Evolutionary conservation across 2,329 filamentous ascomycete species (phyloP), one percentile per base, ranked within the genome.

Genomic region (Aureobasidium sp.): DNA sequence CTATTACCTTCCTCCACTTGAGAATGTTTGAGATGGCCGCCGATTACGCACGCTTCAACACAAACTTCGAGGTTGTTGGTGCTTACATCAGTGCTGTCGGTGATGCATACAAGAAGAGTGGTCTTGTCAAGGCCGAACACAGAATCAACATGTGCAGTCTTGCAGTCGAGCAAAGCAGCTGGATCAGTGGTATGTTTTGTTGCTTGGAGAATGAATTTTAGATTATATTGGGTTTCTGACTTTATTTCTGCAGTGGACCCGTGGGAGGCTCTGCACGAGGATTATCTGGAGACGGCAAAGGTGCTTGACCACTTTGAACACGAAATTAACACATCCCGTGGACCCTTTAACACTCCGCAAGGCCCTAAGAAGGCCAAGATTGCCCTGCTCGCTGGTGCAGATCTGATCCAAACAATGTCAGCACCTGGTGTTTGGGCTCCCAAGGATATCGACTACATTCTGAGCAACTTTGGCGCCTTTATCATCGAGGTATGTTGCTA

Each of bases 261-360:
- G 0, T 95, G 89, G 87, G 92, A 96, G 79, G 89, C 90, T n/a
- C 79, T 88, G 69, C 86, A 95, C 76, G 84, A 87, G 70, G 82
- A 89, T 67, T 97, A 96, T 72, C 87, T 91, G 65, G 91, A 91
- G 17, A 97, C 93, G 0, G 93, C 92, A 42, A 84, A 88, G 68
- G 92, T 96, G 44, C 80, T 97, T 53, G 91, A 96, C 71, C 93
- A 97, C 75, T 94, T 97, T 69, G 87, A 95, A 67, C 78, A 93
- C 71, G 91, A 97, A 73, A 90, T 97, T 72, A 96, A 97, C 72
- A 82, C 84, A 27, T 83, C 90, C 48, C 79, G 87, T 34, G 87
- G 88, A 42, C 92, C 92, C 7, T 84, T 94, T 34, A 82, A 89
- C 69, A 84, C 82, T 51, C 80, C 82, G 23, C 82, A 87, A 66